Evolutionary conservation across 2,329 filamentous ascomycete genomes (phyloP).

Genomic region (Ascochyta rabiei): DNA sequence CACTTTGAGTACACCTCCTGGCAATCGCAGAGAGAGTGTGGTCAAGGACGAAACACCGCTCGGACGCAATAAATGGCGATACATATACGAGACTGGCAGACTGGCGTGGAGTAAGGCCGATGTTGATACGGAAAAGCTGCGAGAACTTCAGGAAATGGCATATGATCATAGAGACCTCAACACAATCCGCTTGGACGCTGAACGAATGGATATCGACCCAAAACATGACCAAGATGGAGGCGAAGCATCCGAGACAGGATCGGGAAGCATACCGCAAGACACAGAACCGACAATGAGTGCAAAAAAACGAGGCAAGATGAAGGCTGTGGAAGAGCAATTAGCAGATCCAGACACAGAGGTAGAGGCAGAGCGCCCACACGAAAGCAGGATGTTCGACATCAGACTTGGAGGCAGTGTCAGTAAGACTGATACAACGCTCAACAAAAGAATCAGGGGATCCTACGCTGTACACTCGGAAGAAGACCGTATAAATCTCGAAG

Average conservation of each 20-base stretch:
- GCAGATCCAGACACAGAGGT: neutral
- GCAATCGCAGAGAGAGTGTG: neutral
- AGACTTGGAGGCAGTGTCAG: neutral
- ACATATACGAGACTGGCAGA: slow-evolving; percentile 26
- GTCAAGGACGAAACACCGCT: slow-evolving; percentile 1
- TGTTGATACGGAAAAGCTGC: neutral
- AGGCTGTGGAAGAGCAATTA: neutral
- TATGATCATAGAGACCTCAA: neutral
- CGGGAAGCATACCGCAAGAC: neutral
- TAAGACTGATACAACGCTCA: too few relatives aligned
- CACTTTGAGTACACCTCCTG: neutral
- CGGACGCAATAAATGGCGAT: slow-evolving; percentile 25
- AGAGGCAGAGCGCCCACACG: neutral
- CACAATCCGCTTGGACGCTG: slow-evolving; percentile 14
- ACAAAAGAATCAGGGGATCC: neutral
- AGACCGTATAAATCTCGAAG: neutral
- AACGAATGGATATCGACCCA: neutral
- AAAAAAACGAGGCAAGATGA: neutral
- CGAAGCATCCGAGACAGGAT: too few relatives aligned
- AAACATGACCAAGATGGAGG: neutral
- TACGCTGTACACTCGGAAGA: neutral
- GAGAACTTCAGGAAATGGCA: neutral
- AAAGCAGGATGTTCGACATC: neutral
- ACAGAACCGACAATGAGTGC: neutral
- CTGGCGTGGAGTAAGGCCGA: slow-evolving; percentile 18